Percentiles rank a stretch among this genome's conserved stretches.
These are phyloP conservation scores for Yamadazyma sp. DNA, from an alignment of 1,139 yeast genomes.

Conservation along the genomic window DNA sequence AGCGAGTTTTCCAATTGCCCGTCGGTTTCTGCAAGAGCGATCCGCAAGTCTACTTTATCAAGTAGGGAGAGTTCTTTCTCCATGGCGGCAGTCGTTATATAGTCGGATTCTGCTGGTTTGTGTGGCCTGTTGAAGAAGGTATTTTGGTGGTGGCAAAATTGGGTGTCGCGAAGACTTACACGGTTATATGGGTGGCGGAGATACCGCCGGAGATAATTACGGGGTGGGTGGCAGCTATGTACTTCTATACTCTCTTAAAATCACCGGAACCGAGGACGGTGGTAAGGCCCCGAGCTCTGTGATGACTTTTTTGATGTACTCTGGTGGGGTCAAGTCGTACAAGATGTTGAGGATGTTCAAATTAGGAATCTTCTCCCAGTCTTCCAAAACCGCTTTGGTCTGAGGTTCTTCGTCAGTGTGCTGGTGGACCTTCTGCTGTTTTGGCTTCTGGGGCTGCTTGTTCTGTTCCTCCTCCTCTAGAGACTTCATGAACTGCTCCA, in stretches of 20 bases:
- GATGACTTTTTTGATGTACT: slow-evolving; percentile 87
- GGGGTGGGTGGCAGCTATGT: slow-evolving; percentile 27
- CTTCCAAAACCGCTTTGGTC: slow-evolving; percentile 42
- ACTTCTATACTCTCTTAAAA: slow-evolving; percentile 84
- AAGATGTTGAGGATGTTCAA: slow-evolving; percentile 79
- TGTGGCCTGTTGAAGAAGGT: too few species aligned
- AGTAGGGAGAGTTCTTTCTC: slow-evolving; percentile 59
- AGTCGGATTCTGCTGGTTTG: too few species aligned
- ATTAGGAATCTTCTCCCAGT: slow-evolving; percentile 64
- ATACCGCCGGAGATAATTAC: neutral
- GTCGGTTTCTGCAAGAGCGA: slow-evolving; percentile 75
- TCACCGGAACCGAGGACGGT: slow-evolving; percentile 96
- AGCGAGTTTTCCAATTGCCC: slow-evolving; percentile 63
- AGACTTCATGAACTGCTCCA: slow-evolving; percentile 62
- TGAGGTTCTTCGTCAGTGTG: slow-evolving; percentile 13
- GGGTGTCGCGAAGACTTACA: neutral
- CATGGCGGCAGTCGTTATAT: too few species aligned
- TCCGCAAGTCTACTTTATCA: slow-evolving; percentile 77
- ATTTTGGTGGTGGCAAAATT: neutral
- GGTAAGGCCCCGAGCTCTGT: slow-evolving; percentile 97
- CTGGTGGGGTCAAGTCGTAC: slow-evolving; percentile 95
- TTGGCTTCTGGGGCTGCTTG: slow-evolving; percentile 18
- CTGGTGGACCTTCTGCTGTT: slow-evolving; percentile 15
- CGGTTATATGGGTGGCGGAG: neutral
- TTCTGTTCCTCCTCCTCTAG: slow-evolving; percentile 22